These are phyloP conservation scores for Saccharum officinarum DNA, from an alignment of 176 grass and related monocot genomes.

Conservation along the genomic window DNA sequence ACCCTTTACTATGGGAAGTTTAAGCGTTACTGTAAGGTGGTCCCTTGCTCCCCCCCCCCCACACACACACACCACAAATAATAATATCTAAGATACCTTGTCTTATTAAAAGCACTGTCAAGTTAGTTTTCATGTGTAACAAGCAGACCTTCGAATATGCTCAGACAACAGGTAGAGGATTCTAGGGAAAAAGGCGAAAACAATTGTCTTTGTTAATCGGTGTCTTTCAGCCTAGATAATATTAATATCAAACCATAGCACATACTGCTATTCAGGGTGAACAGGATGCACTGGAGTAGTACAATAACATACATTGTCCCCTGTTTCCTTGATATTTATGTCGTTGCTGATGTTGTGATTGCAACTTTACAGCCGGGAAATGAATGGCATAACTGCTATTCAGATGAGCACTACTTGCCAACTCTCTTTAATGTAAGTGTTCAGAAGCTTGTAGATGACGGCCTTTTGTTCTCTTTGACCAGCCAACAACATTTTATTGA, in stretches of 20 bases:
- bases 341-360: constrained; percentile 40
- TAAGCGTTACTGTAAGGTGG: constrained; percentile 80
- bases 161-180: neutral
- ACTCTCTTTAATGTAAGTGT: constrained; percentile 76
- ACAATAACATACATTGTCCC: neutral
- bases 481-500: neutral
- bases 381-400: constrained; percentile 88
- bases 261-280: neutral
- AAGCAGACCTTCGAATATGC: neutral
- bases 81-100: neutral
- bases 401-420: constrained; percentile 93
- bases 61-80: no score
- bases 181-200: neutral
- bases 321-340: neutral
- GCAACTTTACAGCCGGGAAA: constrained; percentile 67
- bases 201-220: neutral
- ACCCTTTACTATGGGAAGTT: constrained; percentile 91
- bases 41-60: neutral
- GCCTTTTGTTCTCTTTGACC: neutral
- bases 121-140: neutral
- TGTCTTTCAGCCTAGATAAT: neutral
- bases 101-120: neutral
- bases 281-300: neutral
- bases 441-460: neutral
- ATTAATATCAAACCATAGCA: neutral